These are phyloP conservation scores for Astragalus membranaceus DNA, from an alignment of 306 rosid species.

Conservation along the genomic window DNA sequence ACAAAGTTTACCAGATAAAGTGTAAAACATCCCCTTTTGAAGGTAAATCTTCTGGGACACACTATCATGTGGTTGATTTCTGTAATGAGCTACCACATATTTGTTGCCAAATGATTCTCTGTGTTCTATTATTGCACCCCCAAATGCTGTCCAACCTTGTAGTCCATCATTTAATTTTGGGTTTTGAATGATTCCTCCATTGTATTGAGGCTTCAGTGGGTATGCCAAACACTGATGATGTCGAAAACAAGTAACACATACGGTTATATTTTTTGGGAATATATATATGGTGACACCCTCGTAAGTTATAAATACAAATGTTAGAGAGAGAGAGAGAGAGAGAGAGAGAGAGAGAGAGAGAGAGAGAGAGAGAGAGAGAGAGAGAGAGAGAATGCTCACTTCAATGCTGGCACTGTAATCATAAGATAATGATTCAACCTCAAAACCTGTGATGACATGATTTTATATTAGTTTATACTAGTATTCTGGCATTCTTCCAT, in stretches of 20 bases:
- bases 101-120: slow-evolving; percentile 45
- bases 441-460: slow-evolving; percentile 28
- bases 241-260: neutral
- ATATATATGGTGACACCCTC: neutral
- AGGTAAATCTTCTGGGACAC: slow-evolving; percentile 46
- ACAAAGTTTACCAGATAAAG: slow-evolving; percentile 51
- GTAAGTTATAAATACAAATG: neutral
- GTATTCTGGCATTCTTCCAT: too few species aligned
- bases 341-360: neutral
- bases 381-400: slow-evolving; percentile 21
- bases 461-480: neutral
- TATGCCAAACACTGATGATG: slow-evolving; percentile 46
- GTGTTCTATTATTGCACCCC: slow-evolving; percentile 34
- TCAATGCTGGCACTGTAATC: slow-evolving; percentile 47
- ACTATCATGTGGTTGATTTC: slow-evolving; percentile 38
- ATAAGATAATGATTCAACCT: slow-evolving; percentile 41
- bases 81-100: slow-evolving; percentile 51
- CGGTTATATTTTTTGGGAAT: neutral
- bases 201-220: slow-evolving; percentile 54
- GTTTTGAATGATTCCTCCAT: slow-evolving; percentile 69
- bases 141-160: slow-evolving; percentile 54
- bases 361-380: neutral
- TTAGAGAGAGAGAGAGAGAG: neutral
- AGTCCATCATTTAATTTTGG: slow-evolving; percentile 60
- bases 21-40: slow-evolving; percentile 33